These are phyloP conservation scores for Fistulinella prunicolor DNA, from an alignment of 768 basidiomycete genomes.

Conservation along the genomic window DNA sequence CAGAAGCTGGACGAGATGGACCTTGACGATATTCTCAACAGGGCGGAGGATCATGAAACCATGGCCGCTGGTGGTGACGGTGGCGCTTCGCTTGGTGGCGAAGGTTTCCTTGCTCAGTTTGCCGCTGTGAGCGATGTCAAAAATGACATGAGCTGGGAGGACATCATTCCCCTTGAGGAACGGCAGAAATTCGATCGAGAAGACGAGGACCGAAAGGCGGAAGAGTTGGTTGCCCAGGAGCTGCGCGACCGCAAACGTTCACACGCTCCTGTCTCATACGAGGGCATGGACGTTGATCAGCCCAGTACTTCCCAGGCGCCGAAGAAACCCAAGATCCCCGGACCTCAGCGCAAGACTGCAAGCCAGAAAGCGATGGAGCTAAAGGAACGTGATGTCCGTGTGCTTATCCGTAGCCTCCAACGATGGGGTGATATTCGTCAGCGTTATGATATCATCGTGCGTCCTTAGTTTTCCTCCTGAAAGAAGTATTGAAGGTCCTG, in stretches of 20 bases:
- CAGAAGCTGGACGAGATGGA: constrained; percentile 99
- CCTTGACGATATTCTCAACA: constrained; percentile 94
- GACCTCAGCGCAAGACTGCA: constrained; percentile 81
- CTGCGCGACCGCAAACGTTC: constrained; percentile 76
- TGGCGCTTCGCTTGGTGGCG: constrained; percentile 94
- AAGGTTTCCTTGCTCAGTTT: constrained; percentile 93
- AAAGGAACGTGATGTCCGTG: constrained; percentile 96
- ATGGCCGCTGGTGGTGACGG: constrained; percentile 77
- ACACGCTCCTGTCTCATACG: constrained; percentile 84
- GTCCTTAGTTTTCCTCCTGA: constrained; percentile 30
- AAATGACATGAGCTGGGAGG: constrained; percentile 99
- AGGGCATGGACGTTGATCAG: constrained; percentile 90
- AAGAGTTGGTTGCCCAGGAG: constrained; percentile 67
- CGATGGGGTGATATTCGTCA: constrained; percentile 97
- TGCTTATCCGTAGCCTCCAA: constrained; percentile 90
- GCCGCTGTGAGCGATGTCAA: constrained; percentile 97
- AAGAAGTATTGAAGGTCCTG: neutral
- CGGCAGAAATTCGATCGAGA: constrained; percentile 82
- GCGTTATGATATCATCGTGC: constrained; percentile 90
- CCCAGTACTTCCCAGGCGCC: constrained; percentile 55
- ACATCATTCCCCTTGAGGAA: constrained; percentile 94
- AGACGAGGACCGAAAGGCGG: constrained; percentile 69
- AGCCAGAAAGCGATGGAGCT: constrained; percentile 95
- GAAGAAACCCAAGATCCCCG: constrained; percentile 73
- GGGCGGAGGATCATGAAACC: constrained; percentile 97